phyloP scores from a whole-genome alignment of 1,284 basidiomycete genomes.

The Exobasidium cylindrosporum region DNA sequence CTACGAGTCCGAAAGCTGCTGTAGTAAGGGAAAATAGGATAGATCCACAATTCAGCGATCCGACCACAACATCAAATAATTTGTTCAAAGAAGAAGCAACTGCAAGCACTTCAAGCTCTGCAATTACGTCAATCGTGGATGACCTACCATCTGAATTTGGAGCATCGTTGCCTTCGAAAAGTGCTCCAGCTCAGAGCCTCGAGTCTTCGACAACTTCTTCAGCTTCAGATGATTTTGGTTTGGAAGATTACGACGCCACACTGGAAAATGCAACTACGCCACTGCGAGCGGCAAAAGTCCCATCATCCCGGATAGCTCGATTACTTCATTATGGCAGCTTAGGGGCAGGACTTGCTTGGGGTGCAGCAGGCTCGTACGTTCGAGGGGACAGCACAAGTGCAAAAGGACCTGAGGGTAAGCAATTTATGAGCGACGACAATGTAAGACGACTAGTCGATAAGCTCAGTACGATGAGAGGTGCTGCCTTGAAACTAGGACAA shows the following conservation, averaged over 20 bases:
- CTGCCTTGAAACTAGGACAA: constrained; percentile 92
- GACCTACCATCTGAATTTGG: background rate
- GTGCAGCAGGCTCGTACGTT: constrained; percentile 43
- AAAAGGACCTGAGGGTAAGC: background rate
- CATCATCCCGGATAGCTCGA: constrained; percentile 51
- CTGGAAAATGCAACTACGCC: constrained; percentile 35
- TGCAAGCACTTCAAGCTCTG: no score
- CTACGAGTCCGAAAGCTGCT: background rate
- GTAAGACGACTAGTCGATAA: constrained; percentile 85
- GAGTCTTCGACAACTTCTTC: background rate
- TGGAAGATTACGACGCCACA: constrained; percentile 45
- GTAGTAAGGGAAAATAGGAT: background rate
- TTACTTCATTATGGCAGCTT: constrained; percentile 52
- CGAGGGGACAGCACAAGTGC: background rate
- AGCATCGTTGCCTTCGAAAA: background rate
- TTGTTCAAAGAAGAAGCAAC: background rate
- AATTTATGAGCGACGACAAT: constrained; percentile 61
- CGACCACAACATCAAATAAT: no score
- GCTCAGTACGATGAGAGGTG: constrained; percentile 89
- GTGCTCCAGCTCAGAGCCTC: background rate
- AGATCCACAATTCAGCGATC: background rate
- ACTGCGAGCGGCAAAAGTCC: constrained; percentile 47
- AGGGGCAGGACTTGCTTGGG: constrained; percentile 51
- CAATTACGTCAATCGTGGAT: background rate
- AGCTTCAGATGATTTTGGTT: background rate